Evolutionary conservation across 495 filamentous ascomycete species (phyloP), one percentile per base, ranked within the genome.

Genomic region (Platismatia glauca): DNA sequence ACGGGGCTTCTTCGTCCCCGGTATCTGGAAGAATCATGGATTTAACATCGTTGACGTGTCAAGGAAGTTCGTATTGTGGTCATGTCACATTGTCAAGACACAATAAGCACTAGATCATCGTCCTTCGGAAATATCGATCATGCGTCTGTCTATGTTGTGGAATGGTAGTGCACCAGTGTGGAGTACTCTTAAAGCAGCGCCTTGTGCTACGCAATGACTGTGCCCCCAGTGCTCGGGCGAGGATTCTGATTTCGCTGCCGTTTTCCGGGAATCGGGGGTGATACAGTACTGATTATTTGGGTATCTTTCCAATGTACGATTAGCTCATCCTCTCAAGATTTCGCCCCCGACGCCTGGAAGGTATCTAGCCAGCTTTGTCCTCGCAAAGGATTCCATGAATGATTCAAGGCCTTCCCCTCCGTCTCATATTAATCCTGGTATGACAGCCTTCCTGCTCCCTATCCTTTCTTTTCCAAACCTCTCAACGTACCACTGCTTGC

Each of bases 381-480:
- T 31, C 50, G 29, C 15, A 53, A 5, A 34, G 7, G 33, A 53
- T 18, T 31, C 29, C 29, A 52, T 31, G 48, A 52, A 16, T 52
- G 2, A 24, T 7, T 1, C 18, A 53, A 16, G 24, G 7, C 29
- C 29, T 18, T n/a, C n/a, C 5, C 27, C 29, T 33, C 27, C 27
- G 1, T 7, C 2, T 53, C 59, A 70, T 24, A 70, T 62, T 29
- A 70, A n/a, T n/a, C 68, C 63, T 41, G 94, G 94, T 68, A 97
- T 86, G 33, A 90, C 84, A 20, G 93, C 92, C 67, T 88, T 93
- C 72, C 87, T 82, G 7, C 79, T 80, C 44, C 82, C 84, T 58
- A 95, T 84, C 66, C 81, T 85, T 48, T 91, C 84, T 72, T 82
- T 82, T 31, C 92, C 91, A 79, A 98, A 97, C 73, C 79, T 89